phyloP scores from a whole-genome alignment of 192 early-diverging fungal genomes.

The Backusella mclennaniae region DNA sequence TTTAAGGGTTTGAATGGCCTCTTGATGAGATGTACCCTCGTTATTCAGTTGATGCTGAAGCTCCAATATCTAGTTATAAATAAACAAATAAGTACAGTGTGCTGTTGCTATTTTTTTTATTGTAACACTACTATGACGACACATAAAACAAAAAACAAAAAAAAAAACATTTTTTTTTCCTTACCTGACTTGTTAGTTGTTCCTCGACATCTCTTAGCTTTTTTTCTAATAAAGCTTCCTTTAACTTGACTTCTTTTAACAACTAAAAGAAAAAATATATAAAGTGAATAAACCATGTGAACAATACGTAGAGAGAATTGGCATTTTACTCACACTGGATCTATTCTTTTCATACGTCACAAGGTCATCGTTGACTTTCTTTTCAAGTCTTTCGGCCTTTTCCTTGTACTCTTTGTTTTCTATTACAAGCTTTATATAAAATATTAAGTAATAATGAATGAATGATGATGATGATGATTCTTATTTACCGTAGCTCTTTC shows the following conservation, averaged over 20 bases:
- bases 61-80: not conserved
- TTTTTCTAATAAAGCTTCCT: slow-evolving; percentile 7
- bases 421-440: not conserved
- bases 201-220: slow-evolving; percentile 10
- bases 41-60: slow-evolving; percentile 6
- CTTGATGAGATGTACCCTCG: not conserved
- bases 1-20: slow-evolving; percentile 1
- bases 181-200: not conserved
- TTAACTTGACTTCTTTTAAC: slow-evolving; percentile 17
- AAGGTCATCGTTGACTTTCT: slow-evolving; percentile 9
- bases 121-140: not conserved
- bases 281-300: not conserved
- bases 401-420: slow-evolving; percentile 9
- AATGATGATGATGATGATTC: too few species aligned
- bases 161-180: not conserved
- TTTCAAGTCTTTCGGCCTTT: slow-evolving; percentile 2
- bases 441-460: too few species aligned
- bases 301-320: not conserved
- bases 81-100: not conserved
- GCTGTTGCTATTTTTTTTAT: not conserved
- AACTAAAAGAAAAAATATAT: not conserved
- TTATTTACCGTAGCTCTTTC: slow-evolving; percentile 22
- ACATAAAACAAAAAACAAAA: not conserved
- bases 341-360: slow-evolving; percentile 10
- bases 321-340: not conserved